phyloP scores from a whole-genome alignment of 2,329 filamentous ascomycete species.

The Phyllosticta citrichinensis region DNA sequence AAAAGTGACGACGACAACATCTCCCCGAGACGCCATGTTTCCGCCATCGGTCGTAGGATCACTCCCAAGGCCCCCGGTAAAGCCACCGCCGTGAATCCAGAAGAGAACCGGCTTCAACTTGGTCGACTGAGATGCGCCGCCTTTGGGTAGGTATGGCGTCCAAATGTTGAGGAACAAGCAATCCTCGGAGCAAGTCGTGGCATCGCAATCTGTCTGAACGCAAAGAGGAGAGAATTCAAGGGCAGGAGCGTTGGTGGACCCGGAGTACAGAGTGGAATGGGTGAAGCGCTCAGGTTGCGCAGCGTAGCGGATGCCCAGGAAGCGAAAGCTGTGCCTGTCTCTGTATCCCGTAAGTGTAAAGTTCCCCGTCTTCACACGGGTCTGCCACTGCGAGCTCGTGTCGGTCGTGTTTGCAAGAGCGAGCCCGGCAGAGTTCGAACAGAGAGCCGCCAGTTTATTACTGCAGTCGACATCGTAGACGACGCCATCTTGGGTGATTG shows the following conservation, averaged over 20 bases:
- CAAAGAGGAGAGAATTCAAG: slow-evolving; percentile 31
- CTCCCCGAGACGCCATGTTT: slow-evolving; percentile 17
- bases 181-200: slow-evolving; percentile 27
- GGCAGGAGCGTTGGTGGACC: slow-evolving; percentile 22
- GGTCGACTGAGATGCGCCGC: neutral
- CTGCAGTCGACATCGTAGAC: slow-evolving; percentile 2
- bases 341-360: slow-evolving; percentile 15
- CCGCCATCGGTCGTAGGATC: slow-evolving; percentile 25
- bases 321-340: slow-evolving; percentile 41
- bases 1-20: slow-evolving; percentile 32
- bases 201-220: slow-evolving; percentile 27
- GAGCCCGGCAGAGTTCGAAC: slow-evolving; percentile 16
- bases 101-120: slow-evolving; percentile 38
- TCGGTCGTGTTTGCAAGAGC: slow-evolving; percentile 13
- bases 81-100: slow-evolving; percentile 38
- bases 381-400: slow-evolving; percentile 14
- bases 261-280: slow-evolving; percentile 33
- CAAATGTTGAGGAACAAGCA: slow-evolving; percentile 36
- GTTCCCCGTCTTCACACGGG: slow-evolving; percentile 12
- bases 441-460: slow-evolving; percentile 14
- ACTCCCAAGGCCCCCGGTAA: slow-evolving; percentile 32
- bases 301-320: slow-evolving; percentile 41
- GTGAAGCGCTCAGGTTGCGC: slow-evolving; percentile 36
- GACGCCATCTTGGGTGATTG: slow-evolving; percentile 3
- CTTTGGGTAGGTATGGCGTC: slow-evolving; percentile 25